Percentiles rank a stretch among this genome's conserved stretches.
Evolutionary conservation across 768 basidiomycete genomes (phyloP).

Genomic region (Suillus plorans): DNA sequence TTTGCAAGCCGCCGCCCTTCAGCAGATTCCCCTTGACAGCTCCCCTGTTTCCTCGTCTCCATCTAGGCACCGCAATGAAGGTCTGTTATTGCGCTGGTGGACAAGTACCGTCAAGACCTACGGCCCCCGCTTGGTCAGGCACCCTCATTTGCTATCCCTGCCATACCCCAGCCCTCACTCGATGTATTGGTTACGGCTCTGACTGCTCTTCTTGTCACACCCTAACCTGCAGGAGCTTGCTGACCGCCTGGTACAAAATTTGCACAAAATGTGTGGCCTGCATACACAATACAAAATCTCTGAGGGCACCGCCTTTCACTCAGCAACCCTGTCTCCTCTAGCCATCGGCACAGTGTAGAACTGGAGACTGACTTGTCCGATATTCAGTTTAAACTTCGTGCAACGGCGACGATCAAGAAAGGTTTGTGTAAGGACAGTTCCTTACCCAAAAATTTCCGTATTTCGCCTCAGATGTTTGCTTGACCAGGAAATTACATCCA

Average conservation of each 20-base stretch:
- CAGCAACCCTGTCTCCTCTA: no score
- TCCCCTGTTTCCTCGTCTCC: slow-evolving; percentile 91
- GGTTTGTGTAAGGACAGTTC: no score
- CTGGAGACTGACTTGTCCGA: not conserved
- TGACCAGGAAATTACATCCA: no score
- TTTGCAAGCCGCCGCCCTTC: slow-evolving; percentile 93
- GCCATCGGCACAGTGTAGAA: no score
- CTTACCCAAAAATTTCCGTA: no score
- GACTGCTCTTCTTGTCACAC: slow-evolving; percentile 50
- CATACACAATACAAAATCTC: no score
- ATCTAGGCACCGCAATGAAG: slow-evolving; percentile 97
- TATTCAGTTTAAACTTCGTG: not conserved
- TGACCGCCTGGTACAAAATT: slow-evolving; percentile 78
- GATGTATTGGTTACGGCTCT: slow-evolving; percentile 51
- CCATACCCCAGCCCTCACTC: slow-evolving; percentile 61
- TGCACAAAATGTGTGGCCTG: no score
- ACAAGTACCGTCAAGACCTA: slow-evolving; percentile 81
- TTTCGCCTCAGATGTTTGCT: no score
- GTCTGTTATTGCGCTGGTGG: slow-evolving; percentile 90
- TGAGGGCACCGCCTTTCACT: no score
- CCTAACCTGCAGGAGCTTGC: slow-evolving; percentile 86
- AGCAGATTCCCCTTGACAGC: slow-evolving; percentile 92
- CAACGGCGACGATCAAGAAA: no score
- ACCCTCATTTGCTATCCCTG: slow-evolving; percentile 69
- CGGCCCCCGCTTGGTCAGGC: slow-evolving; percentile 57